Evolutionary conservation across 2,329 filamentous ascomycete genomes (phyloP), one percentile per base, ranked within the genome.

Genomic region (Penicillium rolfsii): DNA sequence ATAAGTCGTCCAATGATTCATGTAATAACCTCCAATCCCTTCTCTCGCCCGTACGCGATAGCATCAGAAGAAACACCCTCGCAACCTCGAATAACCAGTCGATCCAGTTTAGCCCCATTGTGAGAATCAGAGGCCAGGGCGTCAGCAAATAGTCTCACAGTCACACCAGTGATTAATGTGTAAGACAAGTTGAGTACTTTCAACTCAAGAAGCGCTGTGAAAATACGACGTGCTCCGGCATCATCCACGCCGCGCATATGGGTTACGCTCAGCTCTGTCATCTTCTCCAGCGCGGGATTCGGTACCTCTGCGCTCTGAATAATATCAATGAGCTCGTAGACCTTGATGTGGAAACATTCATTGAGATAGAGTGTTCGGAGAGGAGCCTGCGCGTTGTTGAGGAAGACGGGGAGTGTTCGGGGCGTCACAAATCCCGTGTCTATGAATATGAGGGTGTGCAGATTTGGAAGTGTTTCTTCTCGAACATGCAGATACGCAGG

Each of bases 151-250:
- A 57, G 65, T 35, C 75, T 76, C 40, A 79, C 65, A 1, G 72
- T 67, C 16, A 68, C 61, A 0, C 77, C 77, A 5, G 74, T 77
- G 5, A 79, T 70, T 12, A 56, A 61, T 1, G 75, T 79, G 40
- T 66, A 65, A 0, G 74, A 74, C 8, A 79, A 26, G 62, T 78
- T 61, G 5, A 80, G 66, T 1, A 69, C 59, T 52, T 72, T 74
- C 16, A 80, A 53, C 1, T 71, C 67, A 0, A 67, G 64, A 45
- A 78, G 64, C 11, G 46, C 53, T 2, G 62, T 43, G 11, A 71
- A 57, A 1, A 78, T 58, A 8, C 26, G 8, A 1, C 55, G 41
- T 0, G 72, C 61, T 5, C 61, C 48, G 2, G n/a, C 35, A 56
- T 79, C 76, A 5, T 69, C 61, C 16, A 78, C 59, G 2, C 59